These are phyloP conservation scores for Leptomonas pyrrhocoris DNA, from an alignment of 208 protist genomes.

Conservation along the genomic window DNA sequence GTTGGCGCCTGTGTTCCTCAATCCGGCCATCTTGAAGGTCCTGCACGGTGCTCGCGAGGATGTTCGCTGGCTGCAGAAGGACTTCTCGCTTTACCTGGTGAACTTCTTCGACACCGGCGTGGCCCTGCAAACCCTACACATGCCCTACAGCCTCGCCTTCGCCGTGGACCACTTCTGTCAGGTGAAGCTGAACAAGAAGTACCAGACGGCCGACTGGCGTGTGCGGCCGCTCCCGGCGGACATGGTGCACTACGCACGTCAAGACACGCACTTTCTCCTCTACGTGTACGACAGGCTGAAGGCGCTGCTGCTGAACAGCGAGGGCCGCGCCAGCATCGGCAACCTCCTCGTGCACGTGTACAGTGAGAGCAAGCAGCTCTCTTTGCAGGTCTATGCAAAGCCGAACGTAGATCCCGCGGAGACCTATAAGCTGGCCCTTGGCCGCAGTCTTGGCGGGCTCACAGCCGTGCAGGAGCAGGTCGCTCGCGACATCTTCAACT, in stretches of 20 bases:
- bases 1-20: constrained; percentile 90
- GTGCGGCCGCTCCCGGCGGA: constrained; percentile 96
- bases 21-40: constrained; percentile 95
- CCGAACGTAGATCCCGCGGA: constrained; percentile 72
- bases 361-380: constrained; percentile 80
- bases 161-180: constrained; percentile 94
- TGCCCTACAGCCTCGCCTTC: constrained; percentile 92
- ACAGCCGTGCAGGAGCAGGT: constrained; percentile 60
- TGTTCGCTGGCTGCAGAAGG: constrained; percentile 97
- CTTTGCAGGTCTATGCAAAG: constrained; percentile 93
- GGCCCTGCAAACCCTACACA: constrained; percentile 93
- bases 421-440: constrained; percentile 74
- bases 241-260: constrained; percentile 97
- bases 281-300: constrained; percentile 96
- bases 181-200: constrained; percentile 96
- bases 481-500: constrained; percentile 81
- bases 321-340: constrained; percentile 68
- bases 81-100: constrained; percentile 98
- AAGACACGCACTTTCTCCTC: constrained; percentile 99
- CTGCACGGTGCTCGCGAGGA: constrained; percentile 97
- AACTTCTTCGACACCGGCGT: constrained; percentile 99
- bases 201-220: constrained; percentile 98
- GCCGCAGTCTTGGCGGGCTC: constrained; percentile 76
- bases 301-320: constrained; percentile 75
- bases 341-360: constrained; percentile 91